A percentile compares a stretch with the other conserved stretches of the same genome.
phyloP scores from a whole-genome alignment of 2,329 filamentous ascomycete species.

The Verticillium zaregamsianum region DNA sequence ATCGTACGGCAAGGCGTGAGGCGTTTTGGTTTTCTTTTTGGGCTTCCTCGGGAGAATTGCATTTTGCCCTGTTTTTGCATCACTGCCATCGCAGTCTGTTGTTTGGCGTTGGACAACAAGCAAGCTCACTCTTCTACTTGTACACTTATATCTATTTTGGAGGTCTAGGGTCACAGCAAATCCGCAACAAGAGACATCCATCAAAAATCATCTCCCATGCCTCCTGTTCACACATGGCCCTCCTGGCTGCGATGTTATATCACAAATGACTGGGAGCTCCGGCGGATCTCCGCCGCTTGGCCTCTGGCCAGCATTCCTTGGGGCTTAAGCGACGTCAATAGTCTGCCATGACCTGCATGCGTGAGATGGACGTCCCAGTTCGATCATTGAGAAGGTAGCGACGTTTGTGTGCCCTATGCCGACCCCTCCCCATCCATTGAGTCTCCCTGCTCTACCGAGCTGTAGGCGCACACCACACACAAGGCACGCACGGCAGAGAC shows the following conservation, averaged over 20 bases:
- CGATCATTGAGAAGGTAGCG: not conserved
- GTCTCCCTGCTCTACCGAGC: not conserved
- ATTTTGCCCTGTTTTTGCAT: not conserved
- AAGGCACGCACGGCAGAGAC: not conserved
- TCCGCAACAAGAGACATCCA: not conserved
- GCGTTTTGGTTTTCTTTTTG: not conserved
- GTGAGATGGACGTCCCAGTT: no score
- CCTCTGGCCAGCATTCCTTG: not conserved
- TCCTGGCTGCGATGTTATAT: no score
- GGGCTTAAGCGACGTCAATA: not conserved
- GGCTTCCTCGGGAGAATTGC: not conserved
- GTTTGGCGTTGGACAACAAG: not conserved
- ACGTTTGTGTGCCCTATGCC: not conserved
- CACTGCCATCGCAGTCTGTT: not conserved
- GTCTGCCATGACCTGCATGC: not conserved
- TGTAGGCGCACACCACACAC: not conserved
- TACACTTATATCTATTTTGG: not conserved
- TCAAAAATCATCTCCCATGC: no score
- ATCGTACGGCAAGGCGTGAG: not conserved
- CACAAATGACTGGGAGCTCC: not conserved
- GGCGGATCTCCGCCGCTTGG: not conserved
- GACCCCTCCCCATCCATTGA: not conserved
- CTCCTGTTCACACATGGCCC: no score
- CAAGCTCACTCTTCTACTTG: not conserved
- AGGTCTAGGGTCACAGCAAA: not conserved